These are phyloP conservation scores for Aspergillus awamori DNA, from an alignment of 2,329 filamentous ascomycete genomes.

Conservation along the genomic window DNA sequence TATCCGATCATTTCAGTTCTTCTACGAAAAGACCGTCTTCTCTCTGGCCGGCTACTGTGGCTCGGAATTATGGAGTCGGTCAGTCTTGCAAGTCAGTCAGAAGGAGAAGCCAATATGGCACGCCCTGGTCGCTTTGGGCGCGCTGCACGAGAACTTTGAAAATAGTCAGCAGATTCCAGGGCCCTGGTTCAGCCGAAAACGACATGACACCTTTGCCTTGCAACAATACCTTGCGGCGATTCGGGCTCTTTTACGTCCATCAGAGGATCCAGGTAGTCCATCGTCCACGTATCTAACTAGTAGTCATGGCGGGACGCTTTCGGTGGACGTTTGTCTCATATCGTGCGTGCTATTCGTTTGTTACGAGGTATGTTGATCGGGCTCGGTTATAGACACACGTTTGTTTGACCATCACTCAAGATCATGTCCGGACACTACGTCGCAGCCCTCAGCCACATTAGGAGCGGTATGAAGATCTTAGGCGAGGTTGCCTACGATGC, in stretches of 20 bases:
- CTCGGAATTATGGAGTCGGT: constrained; percentile 29
- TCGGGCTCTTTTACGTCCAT: constrained; percentile 6
- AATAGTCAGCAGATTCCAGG: not conserved
- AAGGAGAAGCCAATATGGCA: constrained; percentile 31
- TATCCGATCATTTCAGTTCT: constrained; percentile 35
- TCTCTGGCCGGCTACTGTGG: constrained; percentile 30
- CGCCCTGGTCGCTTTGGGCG: constrained; percentile 31
- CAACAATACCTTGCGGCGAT: constrained; percentile 12
- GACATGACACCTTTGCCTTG: constrained; percentile 12
- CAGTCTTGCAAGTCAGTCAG: constrained; percentile 29
- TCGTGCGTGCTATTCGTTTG: constrained; percentile 32
- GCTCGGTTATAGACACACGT: not conserved
- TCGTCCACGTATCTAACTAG: not conserved
- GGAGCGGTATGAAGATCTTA: constrained; percentile 26
- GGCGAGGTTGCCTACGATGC: constrained; percentile 17
- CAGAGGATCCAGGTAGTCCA: not conserved
- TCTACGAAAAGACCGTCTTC: constrained; percentile 32
- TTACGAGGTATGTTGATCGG: constrained; percentile 21
- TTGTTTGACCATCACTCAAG: constrained; percentile 11
- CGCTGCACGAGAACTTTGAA: constrained; percentile 32
- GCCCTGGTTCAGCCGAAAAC: not conserved
- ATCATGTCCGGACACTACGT: constrained; percentile 28
- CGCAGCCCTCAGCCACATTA: constrained; percentile 25
- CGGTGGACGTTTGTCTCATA: constrained; percentile 23
- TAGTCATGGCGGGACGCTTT: not conserved